phyloP scores from a whole-genome alignment of 1,139 yeast species.

The Yamadazyma atlantica region DNA sequence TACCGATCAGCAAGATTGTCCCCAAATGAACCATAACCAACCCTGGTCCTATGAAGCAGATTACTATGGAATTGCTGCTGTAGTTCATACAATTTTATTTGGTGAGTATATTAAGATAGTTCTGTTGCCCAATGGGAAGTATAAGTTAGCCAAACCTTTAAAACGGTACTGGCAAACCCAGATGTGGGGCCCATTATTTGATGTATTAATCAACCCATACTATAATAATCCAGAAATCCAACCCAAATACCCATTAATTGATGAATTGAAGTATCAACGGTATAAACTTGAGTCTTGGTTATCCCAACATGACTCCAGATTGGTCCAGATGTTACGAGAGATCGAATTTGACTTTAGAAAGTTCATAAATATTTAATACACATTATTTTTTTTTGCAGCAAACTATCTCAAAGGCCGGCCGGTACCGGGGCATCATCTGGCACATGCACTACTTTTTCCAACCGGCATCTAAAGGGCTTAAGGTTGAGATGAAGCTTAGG shows the following conservation, averaged over 20 bases:
- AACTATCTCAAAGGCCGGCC: too few relatives aligned
- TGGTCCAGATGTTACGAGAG: conserved; percentile 14
- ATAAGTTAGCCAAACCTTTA: conserved; percentile 44
- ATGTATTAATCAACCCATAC: conserved; percentile 61
- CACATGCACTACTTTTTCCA: too few relatives aligned
- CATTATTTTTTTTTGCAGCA: background rate
- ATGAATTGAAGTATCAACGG: conserved; percentile 37
- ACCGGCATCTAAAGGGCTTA: too few relatives aligned
- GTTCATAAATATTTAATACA: background rate
- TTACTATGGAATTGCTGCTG: conserved; percentile 79
- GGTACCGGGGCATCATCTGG: too few relatives aligned
- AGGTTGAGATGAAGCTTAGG: too few relatives aligned
- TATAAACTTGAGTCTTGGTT: conserved; percentile 46
- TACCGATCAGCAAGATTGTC: conserved; percentile 73
- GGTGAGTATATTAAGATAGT: conserved; percentile 59
- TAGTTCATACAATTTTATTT: conserved; percentile 70
- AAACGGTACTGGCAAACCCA: conserved; percentile 75
- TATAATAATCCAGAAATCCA: conserved; percentile 10
- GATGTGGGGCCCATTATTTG: conserved; percentile 71
- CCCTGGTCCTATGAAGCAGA: conserved; percentile 86
- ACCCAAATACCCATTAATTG: conserved; percentile 38
- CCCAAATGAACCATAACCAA: conserved; percentile 59
- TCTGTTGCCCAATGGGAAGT: conserved; percentile 21
- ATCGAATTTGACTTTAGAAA: conserved; percentile 1
- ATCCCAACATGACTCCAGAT: conserved; percentile 11